Base-by-base conservation (phyloP, 352 stramenopile genomes). In the Globisporangium camurandrum region DNA sequence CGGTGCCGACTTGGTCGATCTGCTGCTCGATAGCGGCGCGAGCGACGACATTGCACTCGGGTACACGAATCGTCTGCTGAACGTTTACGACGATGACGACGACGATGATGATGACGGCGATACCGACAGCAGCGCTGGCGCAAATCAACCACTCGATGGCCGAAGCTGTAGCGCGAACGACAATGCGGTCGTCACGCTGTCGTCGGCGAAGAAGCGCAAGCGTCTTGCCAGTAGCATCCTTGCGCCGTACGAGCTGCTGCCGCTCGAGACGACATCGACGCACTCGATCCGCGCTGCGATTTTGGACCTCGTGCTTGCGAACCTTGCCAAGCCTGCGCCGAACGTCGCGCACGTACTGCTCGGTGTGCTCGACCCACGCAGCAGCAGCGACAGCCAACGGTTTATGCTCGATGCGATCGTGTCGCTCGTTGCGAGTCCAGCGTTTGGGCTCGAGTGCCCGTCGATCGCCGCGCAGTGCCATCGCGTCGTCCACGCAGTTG, bases 51-150 rank as follows among this genome's bases (percentile, higher is more conserved):
- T 91, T 26, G 82, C 86, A 56, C 60, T 78, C 28, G 76, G 80
- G 1, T 91, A 88, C 56, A 88, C 85, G 71, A 84, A 86, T 39
- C 72, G 76, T n/a, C 64, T 91, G 34, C 48, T 88, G 23, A 84
- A 83, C 39, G 62, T 80, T 4, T 85, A 84, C 56, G 74, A 84
- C 23, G 68, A 86, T 43, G 59, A 69, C 45, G 49, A 49, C 0
- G 61, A 77, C 4, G 60, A 65, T 24, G 44, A 38, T 12, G 41
- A 30, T 24, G 61, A 54, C 40, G 63, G 16, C 30, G 41, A n/a
- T 40, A n/a, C 14, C 12, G 54, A 49, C 0, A 28, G 43, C 17
- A 56, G 26, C n/a, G n/a, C n/a, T n/a, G n/a, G n/a, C n/a, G n/a
- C n/a, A n/a, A n/a, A n/a, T n/a, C n/a, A n/a, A n/a, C n/a, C n/a